phyloP scores from a whole-genome alignment of 108 stramenopile genomes.

The Aurantiochytrium sp. region DNA sequence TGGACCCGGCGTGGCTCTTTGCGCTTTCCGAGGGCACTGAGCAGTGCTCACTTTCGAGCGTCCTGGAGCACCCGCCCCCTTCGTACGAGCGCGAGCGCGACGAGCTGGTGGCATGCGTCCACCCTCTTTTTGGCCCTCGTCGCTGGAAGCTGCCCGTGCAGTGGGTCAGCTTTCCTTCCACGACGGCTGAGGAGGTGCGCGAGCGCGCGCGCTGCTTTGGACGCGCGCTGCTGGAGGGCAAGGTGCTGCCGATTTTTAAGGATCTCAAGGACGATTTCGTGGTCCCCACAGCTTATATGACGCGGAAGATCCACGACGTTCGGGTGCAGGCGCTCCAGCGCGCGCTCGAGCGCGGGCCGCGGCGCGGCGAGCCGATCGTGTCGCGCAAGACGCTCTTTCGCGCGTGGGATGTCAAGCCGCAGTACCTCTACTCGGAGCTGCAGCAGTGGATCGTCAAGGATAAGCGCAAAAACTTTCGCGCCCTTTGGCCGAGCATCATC shows the following conservation, averaged over 20 bases:
- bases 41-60: neutral
- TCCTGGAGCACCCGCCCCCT: slow-evolving; percentile 9
- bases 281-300: slow-evolving; percentile 10
- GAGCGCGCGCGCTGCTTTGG: neutral
- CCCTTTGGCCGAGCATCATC: neutral
- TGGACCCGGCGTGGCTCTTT: neutral
- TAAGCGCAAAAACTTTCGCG: neutral
- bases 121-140: slow-evolving; percentile 12
- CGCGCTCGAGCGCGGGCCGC: neutral
- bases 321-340: neutral
- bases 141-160: slow-evolving; percentile 18
- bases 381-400: neutral
- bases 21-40: neutral
- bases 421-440: neutral
- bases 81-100: neutral
- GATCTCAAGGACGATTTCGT: neutral
- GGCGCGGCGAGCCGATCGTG: neutral
- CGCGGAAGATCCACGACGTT: neutral
- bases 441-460: neutral
- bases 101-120: neutral
- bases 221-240: neutral
- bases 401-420: neutral
- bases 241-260: neutral
- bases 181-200: neutral
- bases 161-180: neutral